Evolutionary conservation across 2,329 filamentous ascomycete species (phyloP), one percentile per base, ranked within the genome.

Genomic region (Sphaceloma murrayae): DNA sequence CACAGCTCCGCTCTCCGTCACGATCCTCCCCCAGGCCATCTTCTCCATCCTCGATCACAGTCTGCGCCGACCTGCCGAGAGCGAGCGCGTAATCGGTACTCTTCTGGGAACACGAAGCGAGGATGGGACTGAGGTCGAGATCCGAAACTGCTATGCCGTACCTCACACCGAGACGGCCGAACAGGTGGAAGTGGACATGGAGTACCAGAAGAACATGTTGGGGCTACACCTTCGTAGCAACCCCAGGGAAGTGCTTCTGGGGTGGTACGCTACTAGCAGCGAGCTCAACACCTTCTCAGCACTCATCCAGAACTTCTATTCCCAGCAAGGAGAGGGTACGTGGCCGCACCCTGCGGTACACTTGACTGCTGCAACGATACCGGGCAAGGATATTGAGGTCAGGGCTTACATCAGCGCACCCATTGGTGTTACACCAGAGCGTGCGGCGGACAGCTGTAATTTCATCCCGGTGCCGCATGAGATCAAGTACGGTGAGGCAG

Each of bases 191-290:
- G 91, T 98, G 52, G 91, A 98, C 64, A 94, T 98, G 75, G 91
- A 98, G 68, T 98, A 96, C 69, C 91, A 98, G 71, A 96, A 96
- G 77, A 88, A 89, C 67, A 98, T 98, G 91, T 80, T 96, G 47
- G 82, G 85, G 48, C 73, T 98, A 56, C 89, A 94, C 64, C 79
- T 96, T 55, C 89, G 89, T 69, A 89, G 88, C 47, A 84, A 87
- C 65, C 91, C 91, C 40, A 85, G 87, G 67, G 91, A 98, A 68
- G 79, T 87, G 45, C 77, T 98, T 48, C 82, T 98, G 50, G 91
- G 91, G 60, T 98, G 91, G 91, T 98, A 98, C 70, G 94, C 91
- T 52, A 98, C 91, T 39, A 88, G 84, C 60, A 82, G 85, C 64
- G 89, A 96, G 68, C 78, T 98, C 61, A 96, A 98, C 78, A 94